phyloP scores from a whole-genome alignment of 129 eudicot species.

The Artemisia tridentata region DNA sequence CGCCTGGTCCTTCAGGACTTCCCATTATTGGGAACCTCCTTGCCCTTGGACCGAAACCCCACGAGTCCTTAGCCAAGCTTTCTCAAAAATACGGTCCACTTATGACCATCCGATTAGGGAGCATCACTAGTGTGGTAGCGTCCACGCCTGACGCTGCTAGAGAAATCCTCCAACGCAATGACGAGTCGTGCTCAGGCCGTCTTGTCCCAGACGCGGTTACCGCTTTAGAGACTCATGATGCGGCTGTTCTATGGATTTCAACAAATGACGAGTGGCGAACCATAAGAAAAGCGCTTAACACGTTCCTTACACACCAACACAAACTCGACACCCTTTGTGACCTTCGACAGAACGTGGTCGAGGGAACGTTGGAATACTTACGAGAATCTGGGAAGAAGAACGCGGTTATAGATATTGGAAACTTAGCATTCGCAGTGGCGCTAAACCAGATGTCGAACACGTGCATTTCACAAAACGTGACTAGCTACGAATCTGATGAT shows the following conservation, averaged over 20 bases:
- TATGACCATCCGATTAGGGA: conserved; percentile 22
- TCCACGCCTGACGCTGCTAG: conserved; percentile 16
- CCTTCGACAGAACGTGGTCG: conserved; percentile 31
- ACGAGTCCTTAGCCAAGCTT: conserved; percentile 32
- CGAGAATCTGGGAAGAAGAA: conserved; percentile 17
- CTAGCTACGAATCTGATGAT: conserved; percentile 27
- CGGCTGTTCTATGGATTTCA: conserved; percentile 40
- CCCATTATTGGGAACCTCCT: conserved; percentile 45
- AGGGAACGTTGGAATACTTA: conserved; percentile 27
- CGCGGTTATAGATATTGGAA: conserved; percentile 30
- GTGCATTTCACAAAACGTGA: conserved; percentile 33
- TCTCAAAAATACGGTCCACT: conserved; percentile 27
- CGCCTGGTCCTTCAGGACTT: conserved; percentile 29
- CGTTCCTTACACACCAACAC: conserved; percentile 24
- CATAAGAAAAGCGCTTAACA: conserved; percentile 34
- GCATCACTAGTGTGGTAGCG: conserved; percentile 13
- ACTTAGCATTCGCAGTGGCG: conserved; percentile 38
- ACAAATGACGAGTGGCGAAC: conserved; percentile 39
- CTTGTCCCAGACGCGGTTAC: conserved; percentile 31
- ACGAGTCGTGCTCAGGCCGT: conserved; percentile 15
- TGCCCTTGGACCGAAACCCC: conserved; percentile 34
- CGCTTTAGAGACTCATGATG: conserved; percentile 21
- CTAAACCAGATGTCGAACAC: conserved; percentile 46
- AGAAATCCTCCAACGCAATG: conserved; percentile 12
- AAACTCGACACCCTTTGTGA: conserved; percentile 30